Base-by-base conservation (phyloP, 2,329 filamentous ascomycete genomes). In the Cladosporium cucumerinum region DNA sequence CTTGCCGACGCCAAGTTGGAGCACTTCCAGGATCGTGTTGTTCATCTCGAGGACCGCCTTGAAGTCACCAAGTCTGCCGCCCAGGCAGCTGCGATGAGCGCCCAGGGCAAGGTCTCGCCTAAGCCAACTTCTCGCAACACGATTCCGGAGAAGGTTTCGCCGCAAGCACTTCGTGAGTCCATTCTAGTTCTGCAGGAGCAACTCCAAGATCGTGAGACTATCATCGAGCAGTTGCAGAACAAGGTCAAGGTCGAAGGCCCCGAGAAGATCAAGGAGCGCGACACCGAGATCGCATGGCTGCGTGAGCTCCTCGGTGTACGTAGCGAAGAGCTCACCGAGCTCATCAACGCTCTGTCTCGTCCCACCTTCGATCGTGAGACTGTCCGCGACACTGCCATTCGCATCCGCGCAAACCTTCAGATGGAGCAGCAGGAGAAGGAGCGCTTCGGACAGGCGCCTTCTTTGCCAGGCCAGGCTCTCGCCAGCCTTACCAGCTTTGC, bases 371-470 rank as follows among this genome's bases (percentile, higher is more conserved):
- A 98, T 76, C 86, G 87, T 65, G 87, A 92, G 67, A 85, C 86
- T 6, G 90, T 97, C 68, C 91, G 91, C 72, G 93, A 98, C 75
- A 93, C 93, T 6, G 91, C 92, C 39, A 98, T 98, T 71, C 89
- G 95, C 61, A 88, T 99, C 66, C 92, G 92, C 75, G 92, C 95
- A 16, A 97, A 97, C 73, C 83, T 99, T 39, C 92, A 98, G 76
- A 99, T 99, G 95, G 94, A 99, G 77, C 91, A 96, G 75, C 92
- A 97, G 76, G 93, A 97, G 78, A 91, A 92, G 60, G 94, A 98
- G 77, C 86, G 95, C 66, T 89, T 92, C 62, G 88, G 69, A 49
- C 61, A 67, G 46, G n/a, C 65, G 12, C 54, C 61, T 7, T 62
- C 65, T 18, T 58, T 52, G 32, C 65, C 86, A 16, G 89, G 87